These are phyloP conservation scores for Agaricus bisporus DNA, from an alignment of 768 basidiomycete genomes.

Conservation along the genomic window DNA sequence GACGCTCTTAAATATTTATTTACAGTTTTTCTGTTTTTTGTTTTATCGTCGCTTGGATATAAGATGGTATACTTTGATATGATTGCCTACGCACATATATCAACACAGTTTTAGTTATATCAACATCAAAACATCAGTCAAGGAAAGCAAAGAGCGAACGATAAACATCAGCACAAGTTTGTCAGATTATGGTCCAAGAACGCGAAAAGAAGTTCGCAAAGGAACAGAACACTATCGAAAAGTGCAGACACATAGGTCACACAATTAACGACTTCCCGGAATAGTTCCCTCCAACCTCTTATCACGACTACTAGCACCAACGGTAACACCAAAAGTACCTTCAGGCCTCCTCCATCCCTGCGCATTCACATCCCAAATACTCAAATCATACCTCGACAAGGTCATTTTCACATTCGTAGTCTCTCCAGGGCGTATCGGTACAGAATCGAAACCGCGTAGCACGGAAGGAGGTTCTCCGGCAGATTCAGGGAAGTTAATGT, in stretches of 20 bases:
- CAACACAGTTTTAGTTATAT: neutral
- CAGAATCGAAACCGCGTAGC: slow-evolving; percentile 63
- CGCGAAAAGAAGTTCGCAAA: no score
- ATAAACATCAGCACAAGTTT: neutral
- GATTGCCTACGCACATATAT: no score
- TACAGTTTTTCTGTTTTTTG: no score
- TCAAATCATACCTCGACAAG: slow-evolving; percentile 64
- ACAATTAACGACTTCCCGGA: slow-evolving; percentile 12
- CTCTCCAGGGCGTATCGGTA: slow-evolving; percentile 43
- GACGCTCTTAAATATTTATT: neutral
- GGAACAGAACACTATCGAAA: no score
- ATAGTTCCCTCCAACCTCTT: slow-evolving; percentile 41
- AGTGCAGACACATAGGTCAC: neutral
- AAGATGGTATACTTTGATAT: neutral
- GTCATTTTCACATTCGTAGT: slow-evolving; percentile 42
- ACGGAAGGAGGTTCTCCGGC: slow-evolving; percentile 68
- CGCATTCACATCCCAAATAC: slow-evolving; percentile 66
- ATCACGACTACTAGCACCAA: slow-evolving; percentile 70
- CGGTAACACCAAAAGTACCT: slow-evolving; percentile 54
- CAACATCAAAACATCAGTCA: no score
- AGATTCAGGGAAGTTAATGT: slow-evolving; percentile 58
- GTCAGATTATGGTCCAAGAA: neutral
- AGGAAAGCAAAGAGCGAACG: neutral
- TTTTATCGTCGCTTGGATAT: neutral
- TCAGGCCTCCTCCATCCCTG: slow-evolving; percentile 73